Conservation (phyloP, 768 basidiomycete species). For the Trichaptum fuscoviolaceum region DNA sequence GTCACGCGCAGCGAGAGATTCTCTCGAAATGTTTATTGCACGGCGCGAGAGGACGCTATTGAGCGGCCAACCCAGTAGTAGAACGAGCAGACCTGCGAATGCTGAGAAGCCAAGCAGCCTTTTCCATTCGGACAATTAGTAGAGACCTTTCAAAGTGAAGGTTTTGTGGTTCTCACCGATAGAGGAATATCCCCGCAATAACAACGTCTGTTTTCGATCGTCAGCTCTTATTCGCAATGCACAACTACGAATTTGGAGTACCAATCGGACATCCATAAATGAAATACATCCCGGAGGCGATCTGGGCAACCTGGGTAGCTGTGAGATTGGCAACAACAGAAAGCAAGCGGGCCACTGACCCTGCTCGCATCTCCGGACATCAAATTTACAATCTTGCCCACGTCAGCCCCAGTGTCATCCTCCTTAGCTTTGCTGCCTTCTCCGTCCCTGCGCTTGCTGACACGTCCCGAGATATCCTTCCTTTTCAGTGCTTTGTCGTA, state of each 20-base stretch:
- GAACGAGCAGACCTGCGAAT: conserved; percentile 40
- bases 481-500: conserved; percentile 86
- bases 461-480: conserved; percentile 76
- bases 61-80: conserved; percentile 34
- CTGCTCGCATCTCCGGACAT: conserved; percentile 23
- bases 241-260: conserved; percentile 16
- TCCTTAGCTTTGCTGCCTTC: conserved; percentile 4
- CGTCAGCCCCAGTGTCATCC: conserved; percentile 20
- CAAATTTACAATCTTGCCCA: conserved; percentile 30
- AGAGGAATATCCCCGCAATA: conserved; percentile 29
- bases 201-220: conserved; percentile 23
- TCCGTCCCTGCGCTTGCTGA: conserved; percentile 39
- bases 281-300: conserved; percentile 6
- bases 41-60: conserved; percentile 35
- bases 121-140: conserved; percentile 10
- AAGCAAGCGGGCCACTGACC: conserved; percentile 7
- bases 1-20: conserved; percentile 30
- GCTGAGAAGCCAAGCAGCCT: conserved; percentile 43
- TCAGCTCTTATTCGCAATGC: conserved; percentile 15
- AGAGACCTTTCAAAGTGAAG: neutral
- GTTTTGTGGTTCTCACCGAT: conserved; percentile 22
- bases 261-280: neutral
- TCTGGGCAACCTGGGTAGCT: conserved; percentile 1
- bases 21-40: conserved; percentile 32
- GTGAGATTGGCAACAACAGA: conserved; percentile 5